A percentile compares a stretch with the other conserved stretches of the same genome.
These are phyloP conservation scores for Lophiotrema nucula DNA, from an alignment of 495 filamentous ascomycete species.

Conservation along the genomic window DNA sequence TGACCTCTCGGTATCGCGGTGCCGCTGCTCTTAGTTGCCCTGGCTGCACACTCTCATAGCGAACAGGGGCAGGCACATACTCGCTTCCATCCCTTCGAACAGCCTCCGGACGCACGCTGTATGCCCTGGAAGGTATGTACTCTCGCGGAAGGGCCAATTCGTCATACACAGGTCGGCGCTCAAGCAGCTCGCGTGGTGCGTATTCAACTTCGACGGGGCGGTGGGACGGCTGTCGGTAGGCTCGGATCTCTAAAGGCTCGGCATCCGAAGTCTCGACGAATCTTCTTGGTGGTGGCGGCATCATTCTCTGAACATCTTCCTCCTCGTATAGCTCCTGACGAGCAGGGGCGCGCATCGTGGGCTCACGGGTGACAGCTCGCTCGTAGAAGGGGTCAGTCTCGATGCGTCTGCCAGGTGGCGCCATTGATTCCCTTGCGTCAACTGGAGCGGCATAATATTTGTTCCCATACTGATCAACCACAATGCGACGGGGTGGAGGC, in stretches of 20 bases:
- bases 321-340: constrained; percentile 32
- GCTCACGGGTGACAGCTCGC: constrained; percentile 34
- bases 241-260: constrained; percentile 44
- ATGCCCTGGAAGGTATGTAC: constrained; percentile 23
- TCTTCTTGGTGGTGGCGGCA: constrained; percentile 46
- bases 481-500: constrained; percentile 36
- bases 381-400: constrained; percentile 35
- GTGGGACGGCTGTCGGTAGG: constrained; percentile 52
- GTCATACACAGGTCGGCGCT: constrained; percentile 34
- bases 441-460: constrained; percentile 37
- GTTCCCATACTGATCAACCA: constrained; percentile 43
- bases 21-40: constrained; percentile 19
- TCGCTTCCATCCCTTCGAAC: constrained; percentile 31
- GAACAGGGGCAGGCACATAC: constrained; percentile 14
- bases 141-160: constrained; percentile 35
- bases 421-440: constrained; percentile 34
- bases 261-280: constrained; percentile 57
- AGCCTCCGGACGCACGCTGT: constrained; percentile 37
- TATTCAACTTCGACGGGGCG: constrained; percentile 45
- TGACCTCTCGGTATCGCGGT: constrained; percentile 33
- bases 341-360: constrained; percentile 18
- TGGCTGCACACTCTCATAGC: constrained; percentile 33
- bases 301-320: constrained; percentile 37
- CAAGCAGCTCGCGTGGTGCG: constrained; percentile 17
- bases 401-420: constrained; percentile 31